Evolutionary conservation across 768 basidiomycete genomes (phyloP), one percentile per base, ranked within the genome.

Genomic region (Termitomyces sp.): DNA sequence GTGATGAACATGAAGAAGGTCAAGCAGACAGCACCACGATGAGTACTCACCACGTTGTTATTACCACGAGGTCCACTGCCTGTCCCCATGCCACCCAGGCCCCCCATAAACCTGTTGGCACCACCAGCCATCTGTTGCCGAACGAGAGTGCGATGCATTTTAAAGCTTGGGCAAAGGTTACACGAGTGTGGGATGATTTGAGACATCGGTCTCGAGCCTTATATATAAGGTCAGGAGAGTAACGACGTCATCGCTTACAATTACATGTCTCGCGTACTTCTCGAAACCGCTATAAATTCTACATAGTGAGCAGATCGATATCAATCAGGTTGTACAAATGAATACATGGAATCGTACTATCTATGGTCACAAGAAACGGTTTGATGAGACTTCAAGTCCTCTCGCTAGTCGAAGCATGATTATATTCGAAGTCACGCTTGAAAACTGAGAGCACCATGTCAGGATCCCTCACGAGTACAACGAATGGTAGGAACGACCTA

Each of bases 381-480:
- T 79, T n/a, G 68, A 72, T 1, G 63, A 60, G 0, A 68, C 57
- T 15, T 72, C 69, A 58, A 77, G 67, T n/a, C 78, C 79, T 61
- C 72, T 75, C 18, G 77, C 77, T 63, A 77, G 68, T 51, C 75
- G 64, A 24, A 75, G 56, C 75, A 82, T 73, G 13, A 81, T 71
- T 54, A 81, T 75, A 54, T 83, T 82, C 29, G 80, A 76, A 16
- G 75, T 73, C 45, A 82, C 58, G 59, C 80, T 81, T 51, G 81
- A 82, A 64, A 81, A 82, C 73, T 75, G 51, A 52, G 16, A 44
- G 28, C 46, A 18, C 29, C 33, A 34, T 6, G 42, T 50, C 26
- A 56, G 29, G 48, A 15, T 8, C 31, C 20, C 4, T n/a, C 58
- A 34, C 39, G 20, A 13, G 28, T 2, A 62, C n/a, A n/a, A n/a